A percentile compares a stretch with the other conserved stretches of the same genome.
Conservation (phyloP, 192 early-diverging fungal genomes). For the Geosiphon pyriformis region DNA sequence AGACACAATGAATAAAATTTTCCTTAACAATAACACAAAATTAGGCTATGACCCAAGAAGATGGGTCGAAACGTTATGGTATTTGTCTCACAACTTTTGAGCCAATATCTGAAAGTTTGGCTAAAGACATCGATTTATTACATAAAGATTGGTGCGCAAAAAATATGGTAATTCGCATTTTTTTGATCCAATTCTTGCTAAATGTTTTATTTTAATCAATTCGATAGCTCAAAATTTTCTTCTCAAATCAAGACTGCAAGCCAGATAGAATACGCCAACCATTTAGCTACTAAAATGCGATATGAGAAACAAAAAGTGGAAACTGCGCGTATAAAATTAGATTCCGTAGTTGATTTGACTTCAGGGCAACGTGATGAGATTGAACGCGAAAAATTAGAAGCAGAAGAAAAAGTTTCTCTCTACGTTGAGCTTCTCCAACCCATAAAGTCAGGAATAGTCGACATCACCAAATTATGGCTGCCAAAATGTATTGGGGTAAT, state of each 20-base stretch:
- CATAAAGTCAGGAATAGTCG: constrained; percentile 48
- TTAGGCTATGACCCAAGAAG: constrained; percentile 38
- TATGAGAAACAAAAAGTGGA: constrained; percentile 12
- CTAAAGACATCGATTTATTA: background rate
- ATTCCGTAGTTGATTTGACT: background rate
- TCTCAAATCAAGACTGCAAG: constrained; percentile 24
- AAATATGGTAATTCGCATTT: constrained; percentile 10
- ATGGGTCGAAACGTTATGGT: constrained; percentile 34
- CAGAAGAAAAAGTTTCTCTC: constrained; percentile 64
- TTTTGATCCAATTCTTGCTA: background rate
- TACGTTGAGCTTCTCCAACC: constrained; percentile 60
- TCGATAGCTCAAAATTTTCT: background rate
- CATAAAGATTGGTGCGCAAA: constrained; percentile 1
- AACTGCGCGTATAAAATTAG: background rate
- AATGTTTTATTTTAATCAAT: background rate
- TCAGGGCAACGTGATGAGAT: constrained; percentile 12
- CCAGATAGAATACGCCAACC: constrained; percentile 31
- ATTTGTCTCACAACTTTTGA: constrained; percentile 39
- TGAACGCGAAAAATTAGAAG: constrained; percentile 34
- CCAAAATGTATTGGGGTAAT: constrained; percentile 64
- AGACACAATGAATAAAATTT: background rate
- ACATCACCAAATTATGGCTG: constrained; percentile 59
- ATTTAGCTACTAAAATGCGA: constrained; percentile 28
- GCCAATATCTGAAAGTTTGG: constrained; percentile 16
- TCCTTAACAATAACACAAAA: background rate